Conservation (phyloP, 768 basidiomycete genomes). For the Boletus fagicola region DNA sequence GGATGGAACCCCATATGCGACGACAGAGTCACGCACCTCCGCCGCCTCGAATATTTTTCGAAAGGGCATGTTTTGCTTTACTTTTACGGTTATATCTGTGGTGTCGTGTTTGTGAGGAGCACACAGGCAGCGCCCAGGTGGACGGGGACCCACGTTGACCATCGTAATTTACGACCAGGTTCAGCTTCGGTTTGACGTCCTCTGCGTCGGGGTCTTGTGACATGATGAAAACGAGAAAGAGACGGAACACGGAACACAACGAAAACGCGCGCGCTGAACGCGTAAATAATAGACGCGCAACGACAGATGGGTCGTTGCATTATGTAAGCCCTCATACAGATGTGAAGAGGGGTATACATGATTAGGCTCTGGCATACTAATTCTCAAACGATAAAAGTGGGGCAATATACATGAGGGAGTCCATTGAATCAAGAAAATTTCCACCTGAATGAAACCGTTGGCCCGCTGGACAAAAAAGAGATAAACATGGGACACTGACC, state of each 20-base stretch:
- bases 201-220: constrained; percentile 36
- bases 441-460: constrained; percentile 41
- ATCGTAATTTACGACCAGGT: constrained; percentile 56
- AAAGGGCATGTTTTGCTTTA: constrained; percentile 62
- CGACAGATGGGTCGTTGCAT: constrained; percentile 5
- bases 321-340: constrained; percentile 16
- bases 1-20: background rate
- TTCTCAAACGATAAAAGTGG: constrained; percentile 6
- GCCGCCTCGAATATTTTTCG: constrained; percentile 65
- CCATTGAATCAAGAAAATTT: constrained; percentile 58
- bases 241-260: background rate
- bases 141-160: constrained; percentile 43
- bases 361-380: constrained; percentile 11
- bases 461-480: background rate
- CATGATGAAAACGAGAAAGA: constrained; percentile 15
- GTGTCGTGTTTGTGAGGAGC: background rate
- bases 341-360: constrained; percentile 19
- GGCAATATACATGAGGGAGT: background rate
- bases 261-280: constrained; percentile 2
- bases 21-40: constrained; percentile 45
- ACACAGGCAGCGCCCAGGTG: background rate
- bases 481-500: constrained; percentile 32
- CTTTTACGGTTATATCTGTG: constrained; percentile 65
- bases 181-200: constrained; percentile 69
- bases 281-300: constrained; percentile 16